Evolutionary conservation across 2,329 filamentous ascomycete species (phyloP).

Genomic region (Aspergillus phoenicis): DNA sequence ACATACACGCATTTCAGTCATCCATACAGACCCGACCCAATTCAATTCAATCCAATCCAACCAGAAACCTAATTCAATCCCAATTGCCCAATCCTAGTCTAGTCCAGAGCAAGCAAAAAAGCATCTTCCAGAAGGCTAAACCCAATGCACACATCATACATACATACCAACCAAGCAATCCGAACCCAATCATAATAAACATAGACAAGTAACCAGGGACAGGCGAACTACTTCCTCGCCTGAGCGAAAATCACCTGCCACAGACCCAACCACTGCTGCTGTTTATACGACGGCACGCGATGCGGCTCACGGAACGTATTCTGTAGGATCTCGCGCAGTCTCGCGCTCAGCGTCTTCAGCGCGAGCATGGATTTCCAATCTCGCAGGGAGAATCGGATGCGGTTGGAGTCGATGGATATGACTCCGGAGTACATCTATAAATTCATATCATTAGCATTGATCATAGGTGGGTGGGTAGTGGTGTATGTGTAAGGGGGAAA

Average conservation of each 20-base stretch:
- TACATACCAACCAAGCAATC: neutral
- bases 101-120: neutral
- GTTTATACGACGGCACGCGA: slow-evolving; percentile 56
- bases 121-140: neutral
- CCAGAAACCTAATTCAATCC: neutral
- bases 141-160: neutral
- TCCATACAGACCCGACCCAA: neutral
- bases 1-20: neutral
- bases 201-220: neutral
- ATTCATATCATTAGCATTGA: neutral
- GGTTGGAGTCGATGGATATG: slow-evolving; percentile 82
- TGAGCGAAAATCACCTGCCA: slow-evolving; percentile 70
- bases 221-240: slow-evolving; percentile 11
- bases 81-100: neutral
- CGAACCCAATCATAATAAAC: neutral
- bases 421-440: slow-evolving; percentile 80
- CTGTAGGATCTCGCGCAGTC: slow-evolving; percentile 74
- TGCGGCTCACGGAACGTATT: slow-evolving; percentile 61
- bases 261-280: slow-evolving; percentile 72
- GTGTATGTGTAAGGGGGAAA: neutral
- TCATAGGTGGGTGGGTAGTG: neutral
- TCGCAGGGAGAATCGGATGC: slow-evolving; percentile 76
- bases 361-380: slow-evolving; percentile 91
- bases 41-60: neutral
- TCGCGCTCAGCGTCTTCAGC: slow-evolving; percentile 75